A percentile compares a stretch with the other conserved stretches of the same genome.
Conservation (phyloP, 768 basidiomycete genomes). For the Zangia roseola region DNA sequence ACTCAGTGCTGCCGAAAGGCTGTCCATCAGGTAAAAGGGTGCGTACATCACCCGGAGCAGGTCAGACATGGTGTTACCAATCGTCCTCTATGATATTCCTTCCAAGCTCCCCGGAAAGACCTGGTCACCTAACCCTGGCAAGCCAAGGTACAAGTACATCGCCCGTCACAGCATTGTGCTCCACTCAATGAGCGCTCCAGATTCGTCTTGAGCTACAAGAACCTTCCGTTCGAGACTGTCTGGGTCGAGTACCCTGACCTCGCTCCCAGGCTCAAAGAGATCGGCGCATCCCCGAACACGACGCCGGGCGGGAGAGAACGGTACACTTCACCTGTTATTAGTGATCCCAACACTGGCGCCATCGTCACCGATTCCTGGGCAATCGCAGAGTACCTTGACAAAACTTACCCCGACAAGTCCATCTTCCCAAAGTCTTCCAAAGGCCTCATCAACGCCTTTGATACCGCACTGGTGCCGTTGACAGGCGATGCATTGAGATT, state of each 20-base stretch:
- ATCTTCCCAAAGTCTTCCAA: slow-evolving; percentile 24
- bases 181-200: slow-evolving; percentile 15
- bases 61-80: slow-evolving; percentile 21
- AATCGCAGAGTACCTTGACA: slow-evolving; percentile 38
- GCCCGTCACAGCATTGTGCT: background rate
- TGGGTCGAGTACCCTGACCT: slow-evolving; percentile 39
- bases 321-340: slow-evolving; percentile 35
- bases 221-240: slow-evolving; percentile 31
- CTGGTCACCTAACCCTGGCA: slow-evolving; percentile 40
- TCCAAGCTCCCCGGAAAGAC: slow-evolving; percentile 28
- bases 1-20: background rate
- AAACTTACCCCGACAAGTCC: slow-evolving; percentile 32
- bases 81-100: slow-evolving; percentile 38
- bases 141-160: slow-evolving; percentile 31
- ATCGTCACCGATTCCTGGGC: slow-evolving; percentile 30
- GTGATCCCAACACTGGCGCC: slow-evolving; percentile 30
- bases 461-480: slow-evolving; percentile 2
- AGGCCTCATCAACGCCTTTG: slow-evolving; percentile 24
- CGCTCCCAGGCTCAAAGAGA: slow-evolving; percentile 18
- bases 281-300: slow-evolving; percentile 25
- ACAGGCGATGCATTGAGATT: slow-evolving; percentile 4
- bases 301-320: slow-evolving; percentile 14
- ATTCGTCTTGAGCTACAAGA: slow-evolving; percentile 32
- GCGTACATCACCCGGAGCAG: background rate
- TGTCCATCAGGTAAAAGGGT: slow-evolving; percentile 1